Conservation (phyloP, 2,329 filamentous ascomycete species). For the Seiridium unicorne region DNA sequence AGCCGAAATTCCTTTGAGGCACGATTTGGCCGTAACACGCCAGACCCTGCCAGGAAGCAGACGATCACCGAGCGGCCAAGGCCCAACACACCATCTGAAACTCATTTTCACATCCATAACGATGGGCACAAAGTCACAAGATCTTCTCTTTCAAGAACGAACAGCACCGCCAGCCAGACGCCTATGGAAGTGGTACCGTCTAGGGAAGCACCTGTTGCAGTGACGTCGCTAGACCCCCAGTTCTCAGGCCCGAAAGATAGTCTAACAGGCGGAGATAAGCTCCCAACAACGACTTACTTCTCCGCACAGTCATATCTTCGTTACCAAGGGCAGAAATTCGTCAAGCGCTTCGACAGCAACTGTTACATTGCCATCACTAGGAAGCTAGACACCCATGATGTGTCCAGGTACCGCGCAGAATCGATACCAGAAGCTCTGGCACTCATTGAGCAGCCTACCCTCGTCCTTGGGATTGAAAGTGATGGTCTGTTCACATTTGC, state of each 20-base stretch:
- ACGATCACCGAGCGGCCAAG: constrained; percentile 71
- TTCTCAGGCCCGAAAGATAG: constrained; percentile 64
- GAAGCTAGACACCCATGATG: constrained; percentile 95
- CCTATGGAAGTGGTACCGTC: constrained; percentile 26
- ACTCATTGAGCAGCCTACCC: constrained; percentile 81
- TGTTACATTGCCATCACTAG: constrained; percentile 99
- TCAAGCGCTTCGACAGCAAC: constrained; percentile 95
- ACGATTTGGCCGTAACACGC: constrained; percentile 89
- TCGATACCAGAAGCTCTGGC: constrained; percentile 73
- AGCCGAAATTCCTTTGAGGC: constrained; percentile 97
- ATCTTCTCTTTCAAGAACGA: constrained; percentile 45
- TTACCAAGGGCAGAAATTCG: constrained; percentile 95
- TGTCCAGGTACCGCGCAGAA: constrained; percentile 73
- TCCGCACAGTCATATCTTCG: constrained; percentile 96
- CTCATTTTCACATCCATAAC: constrained; percentile 80
- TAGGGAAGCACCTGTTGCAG: constrained; percentile 26
- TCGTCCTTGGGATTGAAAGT: constrained; percentile 92
- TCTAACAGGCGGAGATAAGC: constrained; percentile 48
- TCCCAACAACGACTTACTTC: constrained; percentile 79
- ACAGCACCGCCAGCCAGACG: constrained; percentile 31
- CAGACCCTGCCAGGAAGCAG: constrained; percentile 79
- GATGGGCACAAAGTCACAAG: constrained; percentile 70
- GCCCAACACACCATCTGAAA: constrained; percentile 62
- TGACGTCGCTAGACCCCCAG: constrained; percentile 55
- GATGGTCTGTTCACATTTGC: constrained; percentile 97